A percentile compares a stretch with the other conserved stretches of the same genome.
Evolutionary conservation across 768 basidiomycete genomes (phyloP).

Genomic region (Pleurotus tuoliensis): DNA sequence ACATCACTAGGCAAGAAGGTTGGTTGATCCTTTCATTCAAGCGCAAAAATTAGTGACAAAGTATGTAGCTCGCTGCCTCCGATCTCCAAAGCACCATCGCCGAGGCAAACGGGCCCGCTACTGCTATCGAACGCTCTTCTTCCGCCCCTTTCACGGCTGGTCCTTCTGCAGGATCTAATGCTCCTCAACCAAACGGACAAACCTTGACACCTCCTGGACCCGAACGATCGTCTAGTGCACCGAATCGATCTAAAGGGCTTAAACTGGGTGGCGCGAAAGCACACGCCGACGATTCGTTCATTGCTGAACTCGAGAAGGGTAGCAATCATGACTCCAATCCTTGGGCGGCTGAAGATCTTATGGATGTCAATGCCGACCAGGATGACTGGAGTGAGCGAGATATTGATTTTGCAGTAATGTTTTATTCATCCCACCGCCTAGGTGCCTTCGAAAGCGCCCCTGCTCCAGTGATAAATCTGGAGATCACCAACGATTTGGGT

Average conservation of each 20-base stretch:
- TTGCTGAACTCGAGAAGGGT: slow-evolving; percentile 58
- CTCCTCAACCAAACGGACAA: slow-evolving; percentile 61
- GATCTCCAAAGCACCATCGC: slow-evolving; percentile 73
- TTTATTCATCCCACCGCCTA: slow-evolving; percentile 16
- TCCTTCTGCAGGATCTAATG: slow-evolving; percentile 91
- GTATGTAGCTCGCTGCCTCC: slow-evolving; percentile 57
- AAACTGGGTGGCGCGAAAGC: slow-evolving; percentile 62
- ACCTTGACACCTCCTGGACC: slow-evolving; percentile 61
- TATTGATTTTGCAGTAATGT: background rate
- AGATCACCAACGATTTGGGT: slow-evolving; percentile 1
- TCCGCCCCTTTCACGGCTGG: slow-evolving; percentile 60
- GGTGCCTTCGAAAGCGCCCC: slow-evolving; percentile 77
- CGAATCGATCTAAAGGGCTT: slow-evolving; percentile 53
- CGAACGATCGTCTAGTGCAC: slow-evolving; percentile 35
- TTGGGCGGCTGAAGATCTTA: slow-evolving; percentile 79
- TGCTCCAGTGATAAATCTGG: slow-evolving; percentile 14
- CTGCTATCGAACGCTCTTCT: slow-evolving; percentile 31
- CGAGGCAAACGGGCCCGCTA: slow-evolving; percentile 15
- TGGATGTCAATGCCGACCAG: slow-evolving; percentile 90
- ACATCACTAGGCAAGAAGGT: slow-evolving; percentile 86
- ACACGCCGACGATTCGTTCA: slow-evolving; percentile 34
- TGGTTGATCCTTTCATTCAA: slow-evolving; percentile 7
- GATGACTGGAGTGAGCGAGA: slow-evolving; percentile 88
- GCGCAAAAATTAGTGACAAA: slow-evolving; percentile 4
- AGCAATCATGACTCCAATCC: slow-evolving; percentile 41